Evolutionary conservation across 352 stramenopile species (phyloP).

Genomic region (Halophytophthora batemanensis): DNA sequence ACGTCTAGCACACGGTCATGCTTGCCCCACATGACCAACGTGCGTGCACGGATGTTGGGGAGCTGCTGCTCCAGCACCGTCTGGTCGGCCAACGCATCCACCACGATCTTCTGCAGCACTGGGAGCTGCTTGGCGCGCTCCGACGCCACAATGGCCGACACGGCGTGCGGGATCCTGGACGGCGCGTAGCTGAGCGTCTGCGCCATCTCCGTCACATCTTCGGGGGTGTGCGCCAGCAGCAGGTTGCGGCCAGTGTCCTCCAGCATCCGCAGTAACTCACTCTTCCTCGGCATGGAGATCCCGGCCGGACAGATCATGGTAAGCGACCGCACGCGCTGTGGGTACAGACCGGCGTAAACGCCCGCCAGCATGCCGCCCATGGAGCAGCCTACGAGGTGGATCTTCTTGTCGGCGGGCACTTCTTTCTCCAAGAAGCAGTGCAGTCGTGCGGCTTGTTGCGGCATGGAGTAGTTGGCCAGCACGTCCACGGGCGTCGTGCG

Average conservation of each 20-base stretch:
- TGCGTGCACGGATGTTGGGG: slow-evolving; percentile 47
- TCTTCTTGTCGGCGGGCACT: slow-evolving; percentile 43
- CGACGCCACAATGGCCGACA: slow-evolving; percentile 32
- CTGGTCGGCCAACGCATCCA: slow-evolving; percentile 47
- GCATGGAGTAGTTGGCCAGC: slow-evolving; percentile 45
- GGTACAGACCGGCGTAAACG: slow-evolving; percentile 64
- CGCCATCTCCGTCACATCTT: slow-evolving; percentile 63
- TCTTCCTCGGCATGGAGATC: slow-evolving; percentile 66
- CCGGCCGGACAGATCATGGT: slow-evolving; percentile 77
- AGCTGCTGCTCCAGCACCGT: slow-evolving; percentile 64
- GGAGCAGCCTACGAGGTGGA: slow-evolving; percentile 73
- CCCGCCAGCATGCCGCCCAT: slow-evolving; percentile 79
- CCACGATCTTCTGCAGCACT: slow-evolving; percentile 59
- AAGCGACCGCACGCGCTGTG: slow-evolving; percentile 47
- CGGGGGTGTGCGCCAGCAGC: slow-evolving; percentile 51
- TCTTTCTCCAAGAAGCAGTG: slow-evolving; percentile 56
- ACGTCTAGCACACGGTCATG: slow-evolving; percentile 67
- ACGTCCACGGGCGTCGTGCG: slow-evolving; percentile 49
- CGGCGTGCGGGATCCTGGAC: slow-evolving; percentile 27
- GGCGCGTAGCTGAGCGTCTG: slow-evolving; percentile 35
- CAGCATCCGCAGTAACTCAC: slow-evolving; percentile 47
- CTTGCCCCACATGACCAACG: slow-evolving; percentile 71
- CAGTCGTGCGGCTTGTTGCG: slow-evolving; percentile 48
- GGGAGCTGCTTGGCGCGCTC: slow-evolving; percentile 52
- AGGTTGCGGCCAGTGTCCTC: slow-evolving; percentile 64